These are phyloP conservation scores for Drechslerella dactyloides DNA, from an alignment of 2,329 filamentous ascomycete genomes.

Conservation along the genomic window DNA sequence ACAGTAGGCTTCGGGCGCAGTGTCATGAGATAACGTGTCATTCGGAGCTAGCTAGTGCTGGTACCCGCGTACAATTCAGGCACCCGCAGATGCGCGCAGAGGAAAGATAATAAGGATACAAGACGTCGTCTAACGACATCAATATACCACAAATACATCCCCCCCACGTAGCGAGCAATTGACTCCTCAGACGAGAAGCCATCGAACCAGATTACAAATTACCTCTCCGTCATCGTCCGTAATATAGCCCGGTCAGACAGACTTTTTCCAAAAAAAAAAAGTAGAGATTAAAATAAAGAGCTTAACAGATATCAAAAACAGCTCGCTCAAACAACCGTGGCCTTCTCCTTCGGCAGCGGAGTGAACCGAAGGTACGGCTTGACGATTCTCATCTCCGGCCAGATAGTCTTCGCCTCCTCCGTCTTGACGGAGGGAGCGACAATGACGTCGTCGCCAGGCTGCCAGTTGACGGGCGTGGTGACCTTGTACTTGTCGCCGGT, in stretches of 20 bases:
- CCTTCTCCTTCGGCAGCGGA: slow-evolving; percentile 67
- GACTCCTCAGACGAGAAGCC: neutral
- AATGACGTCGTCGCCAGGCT: slow-evolving; percentile 63
- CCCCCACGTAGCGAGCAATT: too few species aligned
- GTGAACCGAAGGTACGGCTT: slow-evolving; percentile 70
- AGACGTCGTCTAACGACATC: too few species aligned
- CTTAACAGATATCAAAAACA: neutral
- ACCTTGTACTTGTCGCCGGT: slow-evolving; percentile 67
- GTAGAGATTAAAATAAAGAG: too few species aligned
- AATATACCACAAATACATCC: too few species aligned
- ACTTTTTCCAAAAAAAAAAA: too few species aligned
- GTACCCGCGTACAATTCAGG: too few species aligned
- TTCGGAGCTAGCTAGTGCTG: too few species aligned
- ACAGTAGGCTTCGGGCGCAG: too few species aligned
- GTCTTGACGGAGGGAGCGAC: slow-evolving; percentile 67
- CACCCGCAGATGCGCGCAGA: too few species aligned
- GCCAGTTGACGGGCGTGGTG: slow-evolving; percentile 67
- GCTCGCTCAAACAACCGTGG: slow-evolving; percentile 58
- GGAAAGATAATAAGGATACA: too few species aligned
- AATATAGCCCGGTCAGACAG: too few species aligned
- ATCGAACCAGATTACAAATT: slow-evolving; percentile 3
- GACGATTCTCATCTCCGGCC: slow-evolving; percentile 67
- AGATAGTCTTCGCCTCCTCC: slow-evolving; percentile 67
- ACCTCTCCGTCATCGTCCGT: neutral
- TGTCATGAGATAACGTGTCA: too few species aligned